Percentiles rank a stretch among this genome's conserved stretches.
Conservation (phyloP, 1,284 basidiomycete genomes). For the Abortiporus biennis region DNA sequence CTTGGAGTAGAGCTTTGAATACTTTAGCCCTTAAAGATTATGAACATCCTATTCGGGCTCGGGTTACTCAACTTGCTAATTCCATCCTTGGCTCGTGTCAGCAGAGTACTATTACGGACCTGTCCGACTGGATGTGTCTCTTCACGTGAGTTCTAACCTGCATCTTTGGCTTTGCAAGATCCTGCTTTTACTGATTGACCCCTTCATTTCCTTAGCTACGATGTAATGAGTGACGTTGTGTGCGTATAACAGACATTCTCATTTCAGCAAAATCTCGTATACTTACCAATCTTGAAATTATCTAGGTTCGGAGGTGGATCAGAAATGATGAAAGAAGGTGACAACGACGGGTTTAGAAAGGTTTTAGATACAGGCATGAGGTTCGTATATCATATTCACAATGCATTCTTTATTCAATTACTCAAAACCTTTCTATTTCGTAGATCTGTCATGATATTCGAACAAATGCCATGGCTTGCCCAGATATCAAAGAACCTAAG, state of each 20-base stretch:
- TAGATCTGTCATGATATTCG: background rate
- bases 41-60: constrained; percentile 16
- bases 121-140: constrained; percentile 20
- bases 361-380: constrained; percentile 10
- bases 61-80: constrained; percentile 19
- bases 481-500: background rate
- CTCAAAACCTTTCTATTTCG: background rate
- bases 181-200: background rate
- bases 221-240: constrained; percentile 27
- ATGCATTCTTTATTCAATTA: too few species aligned
- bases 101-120: constrained; percentile 15
- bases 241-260: constrained; percentile 13
- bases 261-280: too few species aligned
- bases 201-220: constrained; percentile 14
- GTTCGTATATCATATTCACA: background rate
- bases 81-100: constrained; percentile 13
- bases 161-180: too few species aligned
- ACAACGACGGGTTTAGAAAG: constrained; percentile 17
- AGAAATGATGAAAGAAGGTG: constrained; percentile 22
- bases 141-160: constrained; percentile 21
- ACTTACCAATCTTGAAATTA: too few species aligned
- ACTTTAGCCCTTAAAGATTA: constrained; percentile 20
- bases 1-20: constrained; percentile 23
- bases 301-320: constrained; percentile 21
- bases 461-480: constrained; percentile 2